phyloP scores from a whole-genome alignment of 306 rosid genomes.

The Rosa multiflora region DNA sequence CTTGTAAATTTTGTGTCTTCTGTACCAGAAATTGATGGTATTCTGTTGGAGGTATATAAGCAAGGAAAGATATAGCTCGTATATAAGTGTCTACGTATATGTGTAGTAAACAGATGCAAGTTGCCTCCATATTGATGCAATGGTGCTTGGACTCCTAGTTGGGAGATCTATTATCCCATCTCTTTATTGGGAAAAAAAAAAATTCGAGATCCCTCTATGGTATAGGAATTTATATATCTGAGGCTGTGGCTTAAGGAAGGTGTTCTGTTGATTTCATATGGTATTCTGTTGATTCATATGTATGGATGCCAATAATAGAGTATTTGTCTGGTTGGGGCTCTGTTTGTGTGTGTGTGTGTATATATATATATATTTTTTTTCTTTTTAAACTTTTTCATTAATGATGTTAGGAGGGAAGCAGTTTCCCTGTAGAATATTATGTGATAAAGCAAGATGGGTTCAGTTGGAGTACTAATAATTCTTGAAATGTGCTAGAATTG shows the following conservation, averaged over 20 bases:
- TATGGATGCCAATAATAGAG: background rate
- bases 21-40: background rate
- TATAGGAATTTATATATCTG: background rate
- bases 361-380: background rate
- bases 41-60: background rate
- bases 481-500: background rate
- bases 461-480: background rate
- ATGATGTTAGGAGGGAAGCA: background rate
- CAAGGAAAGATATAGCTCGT: background rate
- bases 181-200: background rate
- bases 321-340: background rate
- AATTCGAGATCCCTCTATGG: background rate
- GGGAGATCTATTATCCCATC: background rate
- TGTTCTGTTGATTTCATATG: background rate
- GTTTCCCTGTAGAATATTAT: background rate
- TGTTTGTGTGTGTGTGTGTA: too few species aligned
- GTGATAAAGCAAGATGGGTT: background rate
- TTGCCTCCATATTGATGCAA: background rate
- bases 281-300: background rate
- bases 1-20: background rate
- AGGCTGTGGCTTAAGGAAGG: background rate
- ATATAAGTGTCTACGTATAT: background rate
- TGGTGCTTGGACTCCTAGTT: background rate
- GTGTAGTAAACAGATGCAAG: background rate
- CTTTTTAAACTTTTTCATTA: background rate